These are phyloP conservation scores for Pseudocercospora macadamiae DNA, from an alignment of 2,329 filamentous ascomycete genomes.

Conservation along the genomic window DNA sequence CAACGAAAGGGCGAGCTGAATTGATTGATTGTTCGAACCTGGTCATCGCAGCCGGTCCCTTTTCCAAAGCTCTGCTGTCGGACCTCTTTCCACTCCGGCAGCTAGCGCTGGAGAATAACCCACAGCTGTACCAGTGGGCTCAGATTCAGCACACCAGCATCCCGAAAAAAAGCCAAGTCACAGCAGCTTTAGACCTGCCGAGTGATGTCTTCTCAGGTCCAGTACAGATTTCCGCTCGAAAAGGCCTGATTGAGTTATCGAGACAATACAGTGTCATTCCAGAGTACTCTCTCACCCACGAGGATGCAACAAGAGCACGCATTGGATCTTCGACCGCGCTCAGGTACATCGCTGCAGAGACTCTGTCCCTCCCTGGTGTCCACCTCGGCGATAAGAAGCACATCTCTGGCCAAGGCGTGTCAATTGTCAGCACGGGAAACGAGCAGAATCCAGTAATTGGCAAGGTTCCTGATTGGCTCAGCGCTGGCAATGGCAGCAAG, in stretches of 20 bases:
- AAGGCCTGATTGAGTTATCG: not conserved
- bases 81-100: not conserved
- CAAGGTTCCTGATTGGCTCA: not conserved
- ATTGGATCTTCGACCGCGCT: not conserved
- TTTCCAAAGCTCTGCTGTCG: not conserved
- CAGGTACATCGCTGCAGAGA: not conserved
- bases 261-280: not conserved
- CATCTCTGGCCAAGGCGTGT: not conserved
- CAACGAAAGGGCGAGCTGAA: not conserved
- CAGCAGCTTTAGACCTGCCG: not conserved
- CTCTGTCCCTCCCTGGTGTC: not conserved
- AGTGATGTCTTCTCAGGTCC: not conserved
- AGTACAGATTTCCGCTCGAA: not conserved
- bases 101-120: not conserved
- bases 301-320: not conserved
- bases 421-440: constrained; percentile 1
- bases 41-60: not conserved
- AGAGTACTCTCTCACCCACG: not conserved
- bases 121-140: not conserved
- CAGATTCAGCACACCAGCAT: not conserved
- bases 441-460: not conserved
- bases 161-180: not conserved
- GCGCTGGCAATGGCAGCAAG: not conserved
- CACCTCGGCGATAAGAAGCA: not conserved
- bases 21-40: not conserved